Conservation (phyloP, 2,329 filamentous ascomycete genomes). For the Ophiostoma piceae region DNA sequence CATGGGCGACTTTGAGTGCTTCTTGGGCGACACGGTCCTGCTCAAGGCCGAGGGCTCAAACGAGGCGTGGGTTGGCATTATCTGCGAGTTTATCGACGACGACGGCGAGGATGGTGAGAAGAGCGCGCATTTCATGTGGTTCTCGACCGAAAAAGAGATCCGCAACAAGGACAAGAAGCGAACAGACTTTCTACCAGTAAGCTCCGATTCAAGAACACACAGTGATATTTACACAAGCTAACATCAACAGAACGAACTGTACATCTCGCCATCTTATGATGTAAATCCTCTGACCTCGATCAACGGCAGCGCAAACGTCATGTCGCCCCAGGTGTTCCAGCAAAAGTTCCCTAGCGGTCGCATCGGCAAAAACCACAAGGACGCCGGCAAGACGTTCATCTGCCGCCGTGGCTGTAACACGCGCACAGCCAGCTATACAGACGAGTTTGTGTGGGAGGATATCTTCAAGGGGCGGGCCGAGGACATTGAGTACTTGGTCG, state of each 20-base stretch:
- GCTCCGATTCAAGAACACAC: not conserved
- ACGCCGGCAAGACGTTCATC: conserved; percentile 80
- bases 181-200: conserved; percentile 65
- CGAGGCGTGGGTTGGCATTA: conserved; percentile 88
- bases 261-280: conserved; percentile 83
- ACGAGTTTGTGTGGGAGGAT: conserved; percentile 89
- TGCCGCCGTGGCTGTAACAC: conserved; percentile 87
- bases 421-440: conserved; percentile 81
- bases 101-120: conserved; percentile 66
- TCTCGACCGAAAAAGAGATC: conserved; percentile 85
- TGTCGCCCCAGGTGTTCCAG: conserved; percentile 66
- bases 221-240: not conserved
- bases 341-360: conserved; percentile 67
- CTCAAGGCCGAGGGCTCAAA: conserved; percentile 82
- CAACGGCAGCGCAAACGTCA: conserved; percentile 77
- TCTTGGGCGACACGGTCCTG: conserved; percentile 75
- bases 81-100: conserved; percentile 73
- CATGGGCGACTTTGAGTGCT: conserved; percentile 76
- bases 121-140: conserved; percentile 90
- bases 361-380: conserved; percentile 65
- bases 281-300: conserved; percentile 82
- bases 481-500: conserved; percentile 61
- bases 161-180: conserved; percentile 77
- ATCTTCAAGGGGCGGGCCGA: conserved; percentile 62
- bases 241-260: conserved; percentile 71